phyloP scores from a whole-genome alignment of 2,329 filamentous ascomycete genomes.

The Conoideocrella luteorostrata region DNA sequence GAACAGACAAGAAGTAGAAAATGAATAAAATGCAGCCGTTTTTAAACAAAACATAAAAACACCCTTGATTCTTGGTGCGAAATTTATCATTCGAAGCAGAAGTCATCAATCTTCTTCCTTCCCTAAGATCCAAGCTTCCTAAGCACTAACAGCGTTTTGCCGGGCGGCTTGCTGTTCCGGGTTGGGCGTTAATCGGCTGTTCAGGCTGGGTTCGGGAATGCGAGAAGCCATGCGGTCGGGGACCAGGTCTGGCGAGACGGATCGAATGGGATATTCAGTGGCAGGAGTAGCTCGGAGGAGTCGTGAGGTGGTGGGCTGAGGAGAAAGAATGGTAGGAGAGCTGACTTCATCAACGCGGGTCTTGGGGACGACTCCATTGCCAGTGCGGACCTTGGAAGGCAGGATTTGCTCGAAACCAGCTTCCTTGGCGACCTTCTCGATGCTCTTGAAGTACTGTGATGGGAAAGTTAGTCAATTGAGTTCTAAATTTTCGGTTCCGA shows the following conservation, averaged over 20 bases:
- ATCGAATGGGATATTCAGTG: constrained; percentile 48
- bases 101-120: constrained; percentile 1
- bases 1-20: neutral
- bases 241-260: constrained; percentile 53
- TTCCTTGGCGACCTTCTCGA: constrained; percentile 55
- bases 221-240: constrained; percentile 57
- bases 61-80: neutral
- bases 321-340: constrained; percentile 41
- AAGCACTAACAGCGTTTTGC: constrained; percentile 14
- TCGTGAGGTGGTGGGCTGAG: constrained; percentile 50
- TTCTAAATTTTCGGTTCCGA: too few species aligned
- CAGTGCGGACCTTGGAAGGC: constrained; percentile 49
- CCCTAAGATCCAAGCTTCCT: neutral
- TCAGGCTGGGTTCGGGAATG: constrained; percentile 42
- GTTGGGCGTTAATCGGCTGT: constrained; percentile 40
- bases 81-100: neutral
- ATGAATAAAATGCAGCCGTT: neutral
- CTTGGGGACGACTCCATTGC: constrained; percentile 32
- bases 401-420: constrained; percentile 53
- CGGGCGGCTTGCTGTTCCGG: constrained; percentile 34
- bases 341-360: constrained; percentile 37
- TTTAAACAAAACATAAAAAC: neutral
- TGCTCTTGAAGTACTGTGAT: constrained; percentile 61
- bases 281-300: constrained; percentile 49
- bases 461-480: constrained; percentile 3